phyloP scores from a whole-genome alignment of 2,329 filamentous ascomycete genomes.

The Colletotrichum eleusines region DNA sequence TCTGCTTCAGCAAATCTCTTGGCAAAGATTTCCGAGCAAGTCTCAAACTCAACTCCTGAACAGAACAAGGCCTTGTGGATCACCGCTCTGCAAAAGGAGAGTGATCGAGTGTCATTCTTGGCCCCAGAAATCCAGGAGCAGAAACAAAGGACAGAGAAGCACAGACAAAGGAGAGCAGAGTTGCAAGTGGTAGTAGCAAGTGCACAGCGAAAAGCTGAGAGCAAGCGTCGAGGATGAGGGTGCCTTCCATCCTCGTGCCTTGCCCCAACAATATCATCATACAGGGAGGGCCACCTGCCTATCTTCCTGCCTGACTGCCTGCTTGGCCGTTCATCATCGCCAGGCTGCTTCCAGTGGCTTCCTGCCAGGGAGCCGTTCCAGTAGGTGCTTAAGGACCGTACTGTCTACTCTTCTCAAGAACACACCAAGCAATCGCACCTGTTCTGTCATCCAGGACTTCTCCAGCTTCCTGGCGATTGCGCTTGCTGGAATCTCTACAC shows the following conservation, averaged over 20 bases:
- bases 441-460: not conserved
- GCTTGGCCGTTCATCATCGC: not conserved
- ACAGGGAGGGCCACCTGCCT: not conserved
- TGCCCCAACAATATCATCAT: not conserved
- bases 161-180: slow-evolving; percentile 16
- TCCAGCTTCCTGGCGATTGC: not conserved
- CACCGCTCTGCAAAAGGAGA: not conserved
- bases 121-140: not conserved
- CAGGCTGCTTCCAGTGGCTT: slow-evolving; percentile 22
- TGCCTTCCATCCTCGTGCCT: slow-evolving; percentile 20
- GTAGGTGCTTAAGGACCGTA: not conserved
- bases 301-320: slow-evolving; percentile 9
- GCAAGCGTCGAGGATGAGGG: slow-evolving; percentile 16
- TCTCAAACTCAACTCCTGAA: slow-evolving; percentile 26
- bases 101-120: slow-evolving; percentile 1
- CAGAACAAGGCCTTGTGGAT: slow-evolving; percentile 4
- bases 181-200: slow-evolving; percentile 11
- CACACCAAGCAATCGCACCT: slow-evolving; percentile 3
- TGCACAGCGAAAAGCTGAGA: slow-evolving; percentile 11
- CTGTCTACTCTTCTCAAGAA: not conserved
- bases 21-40: slow-evolving; percentile 14
- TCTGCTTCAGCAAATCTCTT: slow-evolving; percentile 32
- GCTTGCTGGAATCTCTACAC: slow-evolving; percentile 3
- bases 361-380: slow-evolving; percentile 9
- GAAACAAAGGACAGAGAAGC: not conserved